Conservation (phyloP, 192 early-diverging fungal genomes). For the Umbelopsis isabellina region DNA sequence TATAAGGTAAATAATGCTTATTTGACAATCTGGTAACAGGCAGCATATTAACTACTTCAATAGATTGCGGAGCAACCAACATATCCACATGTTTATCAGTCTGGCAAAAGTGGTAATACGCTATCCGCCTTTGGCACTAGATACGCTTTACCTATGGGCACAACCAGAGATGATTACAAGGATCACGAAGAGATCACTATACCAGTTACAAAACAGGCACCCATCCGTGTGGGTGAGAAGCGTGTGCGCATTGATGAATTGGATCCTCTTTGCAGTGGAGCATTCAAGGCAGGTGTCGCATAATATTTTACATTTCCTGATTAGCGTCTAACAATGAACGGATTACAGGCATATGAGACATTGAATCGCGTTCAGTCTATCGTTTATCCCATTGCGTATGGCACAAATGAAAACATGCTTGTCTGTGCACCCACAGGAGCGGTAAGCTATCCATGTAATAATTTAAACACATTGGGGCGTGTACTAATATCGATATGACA, state of each 20-base stretch:
- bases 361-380: constrained; percentile 93
- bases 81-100: constrained; percentile 88
- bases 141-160: constrained; percentile 80
- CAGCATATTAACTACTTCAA: neutral
- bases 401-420: constrained; percentile 90
- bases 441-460: neutral
- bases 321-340: neutral
- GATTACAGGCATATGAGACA: constrained; percentile 27
- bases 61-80: constrained; percentile 35
- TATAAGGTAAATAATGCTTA: constrained; percentile 29
- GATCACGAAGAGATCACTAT: constrained; percentile 93
- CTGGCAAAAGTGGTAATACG: constrained; percentile 64
- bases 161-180: constrained; percentile 69
- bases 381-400: constrained; percentile 87
- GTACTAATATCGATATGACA: neutral
- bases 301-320: neutral
- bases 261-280: constrained; percentile 74
- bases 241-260: constrained; percentile 68
- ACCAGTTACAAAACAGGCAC: constrained; percentile 73
- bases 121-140: constrained; percentile 79
- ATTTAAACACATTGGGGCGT: neutral
- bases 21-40: neutral
- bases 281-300: constrained; percentile 28
- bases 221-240: constrained; percentile 65
- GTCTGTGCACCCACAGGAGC: constrained; percentile 99